Conservation (phyloP, 805 yeast species). For the Hanseniaspora pseudoguilliermondii region DNA sequence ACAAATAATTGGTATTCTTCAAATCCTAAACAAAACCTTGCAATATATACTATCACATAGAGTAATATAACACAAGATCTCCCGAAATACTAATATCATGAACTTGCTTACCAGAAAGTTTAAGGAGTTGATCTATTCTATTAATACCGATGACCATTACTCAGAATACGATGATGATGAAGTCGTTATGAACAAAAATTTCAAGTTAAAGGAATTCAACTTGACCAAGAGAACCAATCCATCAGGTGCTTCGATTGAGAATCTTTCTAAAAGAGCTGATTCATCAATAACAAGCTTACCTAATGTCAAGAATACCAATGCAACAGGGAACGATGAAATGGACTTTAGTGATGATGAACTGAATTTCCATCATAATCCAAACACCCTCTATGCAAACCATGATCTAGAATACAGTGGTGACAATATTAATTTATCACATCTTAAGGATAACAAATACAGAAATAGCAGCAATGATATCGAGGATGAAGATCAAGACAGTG, state of each 20-base stretch:
- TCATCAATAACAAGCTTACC: background rate
- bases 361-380: constrained; percentile 7
- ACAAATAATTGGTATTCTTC: too few relatives aligned
- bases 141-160: constrained; percentile 56
- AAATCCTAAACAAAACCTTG: too few relatives aligned
- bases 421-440: constrained; percentile 5
- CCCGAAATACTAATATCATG: constrained; percentile 19
- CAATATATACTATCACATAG: too few relatives aligned
- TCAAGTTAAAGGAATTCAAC: constrained; percentile 22
- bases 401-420: constrained; percentile 13
- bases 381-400: constrained; percentile 1
- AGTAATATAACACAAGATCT: background rate
- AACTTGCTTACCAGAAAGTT: constrained; percentile 33
- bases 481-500: background rate
- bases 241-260: background rate
- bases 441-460: constrained; percentile 6
- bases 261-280: background rate
- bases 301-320: background rate
- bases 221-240: background rate
- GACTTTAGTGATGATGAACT: constrained; percentile 5
- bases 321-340: constrained; percentile 5
- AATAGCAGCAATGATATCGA: constrained; percentile 10
- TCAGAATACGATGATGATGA: constrained; percentile 49
- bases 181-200: constrained; percentile 32
- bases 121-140: constrained; percentile 49